Conservation (phyloP, 2,329 filamentous ascomycete species). For the Aspergillus sp. region DNA sequence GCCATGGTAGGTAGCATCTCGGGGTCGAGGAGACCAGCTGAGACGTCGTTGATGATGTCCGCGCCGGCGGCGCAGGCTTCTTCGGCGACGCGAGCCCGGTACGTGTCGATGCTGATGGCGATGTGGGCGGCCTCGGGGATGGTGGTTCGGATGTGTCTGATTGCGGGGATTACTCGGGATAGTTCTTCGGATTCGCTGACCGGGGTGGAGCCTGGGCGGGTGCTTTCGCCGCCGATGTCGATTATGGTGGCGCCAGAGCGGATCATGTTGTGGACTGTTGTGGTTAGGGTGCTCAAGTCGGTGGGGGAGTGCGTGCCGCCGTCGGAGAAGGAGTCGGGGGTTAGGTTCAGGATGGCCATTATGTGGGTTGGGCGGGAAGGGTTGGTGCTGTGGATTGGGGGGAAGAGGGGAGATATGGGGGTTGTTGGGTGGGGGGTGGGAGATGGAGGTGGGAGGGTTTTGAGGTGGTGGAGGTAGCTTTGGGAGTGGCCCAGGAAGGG, state of each 20-base stretch:
- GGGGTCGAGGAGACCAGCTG: slow-evolving; percentile 74
- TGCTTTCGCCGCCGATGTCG: slow-evolving; percentile 92
- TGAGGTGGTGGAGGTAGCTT: slow-evolving; percentile 40
- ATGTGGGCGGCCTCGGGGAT: slow-evolving; percentile 63
- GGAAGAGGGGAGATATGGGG: slow-evolving; percentile 40
- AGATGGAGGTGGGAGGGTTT: slow-evolving; percentile 37
- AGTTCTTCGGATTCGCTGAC: slow-evolving; percentile 74
- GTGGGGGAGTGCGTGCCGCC: slow-evolving; percentile 65
- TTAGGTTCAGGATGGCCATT: slow-evolving; percentile 95
- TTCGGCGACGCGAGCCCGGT: slow-evolving; percentile 79
- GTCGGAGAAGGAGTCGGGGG: slow-evolving; percentile 96
- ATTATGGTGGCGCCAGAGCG: slow-evolving; percentile 75
- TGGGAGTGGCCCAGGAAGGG: slow-evolving; percentile 31
- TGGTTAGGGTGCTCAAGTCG: slow-evolving; percentile 53
- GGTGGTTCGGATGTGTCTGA: slow-evolving; percentile 67
- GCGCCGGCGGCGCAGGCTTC: slow-evolving; percentile 76
- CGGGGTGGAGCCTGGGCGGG: slow-evolving; percentile 72
- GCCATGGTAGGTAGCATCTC: slow-evolving; percentile 83
- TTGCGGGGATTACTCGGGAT: slow-evolving; percentile 74
- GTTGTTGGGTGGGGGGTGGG: slow-evolving; percentile 42
- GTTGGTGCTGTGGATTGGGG: slow-evolving; percentile 61
- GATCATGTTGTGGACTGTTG: slow-evolving; percentile 65
- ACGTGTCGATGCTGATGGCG: slow-evolving; percentile 90
- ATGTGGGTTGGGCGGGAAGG: slow-evolving; percentile 66
- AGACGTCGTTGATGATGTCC: slow-evolving; percentile 94